phyloP scores from a whole-genome alignment of 192 early-diverging fungal genomes.

The Backusella sp. region DNA sequence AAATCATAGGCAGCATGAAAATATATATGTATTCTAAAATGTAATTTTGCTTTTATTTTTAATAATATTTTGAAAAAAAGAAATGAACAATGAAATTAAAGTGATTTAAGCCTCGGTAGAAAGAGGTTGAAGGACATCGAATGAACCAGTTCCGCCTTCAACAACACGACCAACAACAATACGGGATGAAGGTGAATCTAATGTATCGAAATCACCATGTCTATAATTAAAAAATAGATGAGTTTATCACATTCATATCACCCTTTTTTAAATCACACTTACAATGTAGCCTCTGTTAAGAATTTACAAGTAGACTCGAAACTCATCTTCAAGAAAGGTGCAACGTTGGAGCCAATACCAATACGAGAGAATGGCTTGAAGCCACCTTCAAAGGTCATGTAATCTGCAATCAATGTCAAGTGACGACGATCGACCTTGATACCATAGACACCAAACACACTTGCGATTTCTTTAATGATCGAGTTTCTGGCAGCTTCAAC shows the following conservation, averaged over 20 bases:
- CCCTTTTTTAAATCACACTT: background rate
- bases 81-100: background rate
- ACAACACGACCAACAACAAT: slow-evolving; percentile 95
- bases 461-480: slow-evolving; percentile 89
- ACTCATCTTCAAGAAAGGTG: slow-evolving; percentile 97
- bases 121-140: slow-evolving; percentile 76
- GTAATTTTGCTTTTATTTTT: background rate
- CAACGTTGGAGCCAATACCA: slow-evolving; percentile 88
- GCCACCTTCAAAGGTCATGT: slow-evolving; percentile 99
- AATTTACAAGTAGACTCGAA: slow-evolving; percentile 97
- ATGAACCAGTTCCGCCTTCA: slow-evolving; percentile 89
- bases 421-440: slow-evolving; percentile 95
- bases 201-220: slow-evolving; percentile 83
- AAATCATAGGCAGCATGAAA: background rate
- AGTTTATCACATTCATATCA: background rate
- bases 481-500: slow-evolving; percentile 94
- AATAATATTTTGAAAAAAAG: background rate
- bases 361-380: slow-evolving; percentile 98
- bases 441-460: slow-evolving; percentile 92
- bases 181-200: slow-evolving; percentile 89
- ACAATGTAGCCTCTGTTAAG: slow-evolving; percentile 86
- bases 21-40: background rate
- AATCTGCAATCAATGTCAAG: slow-evolving; percentile 95
- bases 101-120: slow-evolving; percentile 11
- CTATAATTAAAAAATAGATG: slow-evolving; percentile 18